phyloP scores from a whole-genome alignment of 495 filamentous ascomycete genomes.

The Tuber umbilicatum region DNA sequence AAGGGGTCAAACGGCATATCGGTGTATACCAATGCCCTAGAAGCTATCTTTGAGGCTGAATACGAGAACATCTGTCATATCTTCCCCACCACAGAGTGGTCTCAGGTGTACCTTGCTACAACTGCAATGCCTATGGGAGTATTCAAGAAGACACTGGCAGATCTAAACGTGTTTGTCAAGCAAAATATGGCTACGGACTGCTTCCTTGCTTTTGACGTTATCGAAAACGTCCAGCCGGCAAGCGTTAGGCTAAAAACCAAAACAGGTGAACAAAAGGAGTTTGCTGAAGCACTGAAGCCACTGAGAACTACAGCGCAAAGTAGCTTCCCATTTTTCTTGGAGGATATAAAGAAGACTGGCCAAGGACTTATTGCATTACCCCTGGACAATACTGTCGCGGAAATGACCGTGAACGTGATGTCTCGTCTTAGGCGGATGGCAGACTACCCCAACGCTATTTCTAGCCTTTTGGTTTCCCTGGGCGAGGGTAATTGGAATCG shows the following conservation, averaged over 20 bases:
- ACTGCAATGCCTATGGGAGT: conserved; percentile 69
- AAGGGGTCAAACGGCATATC: conserved; percentile 91
- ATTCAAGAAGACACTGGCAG: conserved; percentile 75
- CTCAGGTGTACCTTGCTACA: conserved; percentile 65
- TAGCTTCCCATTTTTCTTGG: conserved; percentile 74
- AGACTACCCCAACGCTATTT: conserved; percentile 76
- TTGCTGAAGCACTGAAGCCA: conserved; percentile 79
- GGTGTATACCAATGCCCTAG: conserved; percentile 78
- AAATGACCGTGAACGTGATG: conserved; percentile 78
- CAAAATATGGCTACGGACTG: conserved; percentile 84
- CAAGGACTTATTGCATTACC: conserved; percentile 59
- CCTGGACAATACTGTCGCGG: conserved; percentile 67
- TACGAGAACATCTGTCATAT: conserved; percentile 79
- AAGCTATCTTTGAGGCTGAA: conserved; percentile 77
- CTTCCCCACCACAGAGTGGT: conserved; percentile 79
- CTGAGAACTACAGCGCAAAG: conserved; percentile 85
- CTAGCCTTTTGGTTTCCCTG: conserved; percentile 81
- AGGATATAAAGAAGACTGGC: conserved; percentile 72
- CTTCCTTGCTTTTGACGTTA: conserved; percentile 91
- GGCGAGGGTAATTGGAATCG: conserved; percentile 87
- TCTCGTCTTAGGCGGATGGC: conserved; percentile 78
- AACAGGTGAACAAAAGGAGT: conserved; percentile 77
- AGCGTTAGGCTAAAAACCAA: conserved; percentile 71
- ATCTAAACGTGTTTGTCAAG: conserved; percentile 84
- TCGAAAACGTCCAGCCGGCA: conserved; percentile 78